Conservation (phyloP, 768 basidiomycete species). For the Lactifluus hygrophoroides region DNA sequence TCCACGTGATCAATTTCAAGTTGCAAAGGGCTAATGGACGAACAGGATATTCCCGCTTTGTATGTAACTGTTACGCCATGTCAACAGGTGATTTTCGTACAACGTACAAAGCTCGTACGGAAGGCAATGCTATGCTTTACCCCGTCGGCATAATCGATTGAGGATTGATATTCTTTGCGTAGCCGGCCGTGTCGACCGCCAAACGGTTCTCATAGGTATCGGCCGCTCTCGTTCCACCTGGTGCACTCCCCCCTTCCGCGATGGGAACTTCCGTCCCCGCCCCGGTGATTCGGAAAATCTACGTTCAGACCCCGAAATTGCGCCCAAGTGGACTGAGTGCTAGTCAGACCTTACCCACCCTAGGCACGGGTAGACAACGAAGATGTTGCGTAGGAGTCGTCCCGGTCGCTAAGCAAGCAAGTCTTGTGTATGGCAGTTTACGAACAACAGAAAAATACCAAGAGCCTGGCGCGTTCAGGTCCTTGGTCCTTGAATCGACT, state of each 20-base stretch:
- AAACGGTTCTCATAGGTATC: slow-evolving; percentile 2
- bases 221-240: slow-evolving; percentile 5
- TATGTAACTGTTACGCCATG: slow-evolving; percentile 4
- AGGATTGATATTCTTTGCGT: slow-evolving; percentile 6
- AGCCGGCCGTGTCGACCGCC: background rate
- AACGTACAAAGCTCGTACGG: background rate
- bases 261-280: slow-evolving; percentile 5
- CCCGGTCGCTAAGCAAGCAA: too few relatives aligned
- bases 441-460: background rate
- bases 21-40: background rate
- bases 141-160: background rate
- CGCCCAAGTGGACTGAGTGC: background rate
- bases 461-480: background rate
- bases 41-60: background rate
- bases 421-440: too few relatives aligned
- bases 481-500: background rate
- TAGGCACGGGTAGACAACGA: background rate
- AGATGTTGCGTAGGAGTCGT: background rate
- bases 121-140: background rate
- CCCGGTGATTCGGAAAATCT: background rate
- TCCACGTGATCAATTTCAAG: background rate
- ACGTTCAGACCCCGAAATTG: slow-evolving; percentile 3
- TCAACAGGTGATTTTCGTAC: background rate
- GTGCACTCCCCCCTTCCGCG: background rate
- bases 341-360: background rate